These are phyloP conservation scores for Cryphonectria japonica DNA, from an alignment of 2,329 filamentous ascomycete species.

Conservation along the genomic window DNA sequence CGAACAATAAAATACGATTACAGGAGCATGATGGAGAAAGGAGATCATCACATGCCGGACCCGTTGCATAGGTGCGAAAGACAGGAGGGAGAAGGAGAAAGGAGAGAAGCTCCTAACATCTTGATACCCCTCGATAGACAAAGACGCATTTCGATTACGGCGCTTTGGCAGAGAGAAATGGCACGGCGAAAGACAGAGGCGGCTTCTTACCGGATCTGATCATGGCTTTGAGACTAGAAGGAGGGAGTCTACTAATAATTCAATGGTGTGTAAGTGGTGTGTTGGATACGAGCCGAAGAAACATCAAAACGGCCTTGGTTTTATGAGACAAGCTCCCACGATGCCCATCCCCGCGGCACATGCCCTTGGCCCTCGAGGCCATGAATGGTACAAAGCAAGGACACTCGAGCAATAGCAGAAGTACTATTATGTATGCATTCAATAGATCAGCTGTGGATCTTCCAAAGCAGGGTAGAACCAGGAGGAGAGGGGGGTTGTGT, in stretches of 20 bases:
- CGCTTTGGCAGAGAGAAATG: constrained; percentile 15
- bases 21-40: neutral
- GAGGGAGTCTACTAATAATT: neutral
- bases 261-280: neutral
- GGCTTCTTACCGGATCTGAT: constrained; percentile 20
- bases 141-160: constrained; percentile 27
- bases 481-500: neutral
- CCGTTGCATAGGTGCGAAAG: constrained; percentile 3
- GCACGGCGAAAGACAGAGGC: constrained; percentile 12
- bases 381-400: neutral
- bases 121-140: constrained; percentile 30
- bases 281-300: neutral
- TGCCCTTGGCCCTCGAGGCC: neutral
- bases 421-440: neutral
- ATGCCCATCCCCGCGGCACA: neutral
- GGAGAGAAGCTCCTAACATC: constrained; percentile 20
- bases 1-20: neutral
- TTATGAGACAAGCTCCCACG: neutral
- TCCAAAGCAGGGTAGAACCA: neutral
- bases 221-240: constrained; percentile 12
- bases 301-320: neutral
- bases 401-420: neutral
- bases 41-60: neutral
- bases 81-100: neutral
- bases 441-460: neutral